Evolutionary conservation across 129 eudicot species (phyloP).

Genomic region (Flaveria robusta): DNA sequence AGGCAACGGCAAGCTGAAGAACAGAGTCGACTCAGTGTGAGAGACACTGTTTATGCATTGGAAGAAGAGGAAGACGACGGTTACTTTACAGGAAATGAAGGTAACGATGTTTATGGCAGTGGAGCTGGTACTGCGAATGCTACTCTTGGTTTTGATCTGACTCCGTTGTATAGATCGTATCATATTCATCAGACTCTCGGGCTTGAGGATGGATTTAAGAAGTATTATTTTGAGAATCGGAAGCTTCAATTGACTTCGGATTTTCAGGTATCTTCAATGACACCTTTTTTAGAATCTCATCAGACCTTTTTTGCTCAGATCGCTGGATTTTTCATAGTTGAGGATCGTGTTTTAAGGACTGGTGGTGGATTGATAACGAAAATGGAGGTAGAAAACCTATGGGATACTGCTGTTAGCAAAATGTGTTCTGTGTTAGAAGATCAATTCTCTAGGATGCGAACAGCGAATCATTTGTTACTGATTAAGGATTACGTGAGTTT

Average conservation of each 20-base stretch:
- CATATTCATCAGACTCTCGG: slow-evolving; percentile 91
- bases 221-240: slow-evolving; percentile 87
- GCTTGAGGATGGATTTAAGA: slow-evolving; percentile 71
- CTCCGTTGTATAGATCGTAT: slow-evolving; percentile 78
- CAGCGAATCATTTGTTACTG: slow-evolving; percentile 94
- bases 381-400: slow-evolving; percentile 91
- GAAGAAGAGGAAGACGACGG: slow-evolving; percentile 84
- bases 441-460: slow-evolving; percentile 96
- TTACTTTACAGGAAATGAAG: slow-evolving; percentile 40
- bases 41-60: slow-evolving; percentile 79
- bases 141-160: slow-evolving; percentile 74
- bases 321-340: slow-evolving; percentile 95
- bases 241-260: slow-evolving; percentile 94
- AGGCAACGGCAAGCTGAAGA: slow-evolving; percentile 98
- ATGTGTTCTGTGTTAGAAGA: slow-evolving; percentile 99
- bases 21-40: slow-evolving; percentile 74
- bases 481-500: slow-evolving; percentile 98
- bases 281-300: slow-evolving; percentile 92
- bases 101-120: slow-evolving; percentile 35
- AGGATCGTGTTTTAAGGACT: slow-evolving; percentile 89
- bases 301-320: slow-evolving; percentile 98
- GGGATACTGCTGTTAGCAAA: slow-evolving; percentile 97
- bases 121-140: slow-evolving; percentile 49
- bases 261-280: slow-evolving; percentile 97
- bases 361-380: slow-evolving; percentile 88